These are phyloP conservation scores for Zygnema circumcarinatum DNA, from an alignment of 139 green algal species.

Conservation along the genomic window DNA sequence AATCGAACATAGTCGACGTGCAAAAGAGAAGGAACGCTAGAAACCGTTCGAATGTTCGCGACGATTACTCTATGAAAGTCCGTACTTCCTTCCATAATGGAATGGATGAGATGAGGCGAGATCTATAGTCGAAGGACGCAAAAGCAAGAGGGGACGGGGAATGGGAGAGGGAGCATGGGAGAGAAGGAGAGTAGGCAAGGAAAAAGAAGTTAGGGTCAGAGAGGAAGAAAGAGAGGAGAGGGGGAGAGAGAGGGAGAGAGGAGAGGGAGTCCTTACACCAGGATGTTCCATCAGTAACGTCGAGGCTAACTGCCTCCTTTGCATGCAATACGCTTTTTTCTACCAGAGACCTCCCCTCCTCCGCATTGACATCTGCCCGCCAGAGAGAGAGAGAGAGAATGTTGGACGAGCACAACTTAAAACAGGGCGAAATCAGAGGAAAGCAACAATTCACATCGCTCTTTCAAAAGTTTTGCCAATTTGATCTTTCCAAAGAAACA, in stretches of 20 bases:
- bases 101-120: neutral
- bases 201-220: neutral
- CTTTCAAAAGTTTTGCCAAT: too few relatives aligned
- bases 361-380: neutral
- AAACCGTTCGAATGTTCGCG: too few relatives aligned
- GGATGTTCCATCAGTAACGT: neutral
- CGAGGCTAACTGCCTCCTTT: neutral
- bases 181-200: neutral
- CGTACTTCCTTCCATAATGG: too few relatives aligned
- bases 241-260: neutral
- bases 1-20: too few relatives aligned
- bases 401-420: too few relatives aligned
- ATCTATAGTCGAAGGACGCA: neutral
- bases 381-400: conserved; percentile 1
- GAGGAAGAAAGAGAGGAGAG: neutral
- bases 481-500: too few relatives aligned
- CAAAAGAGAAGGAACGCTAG: too few relatives aligned
- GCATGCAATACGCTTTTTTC: neutral
- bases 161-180: neutral
- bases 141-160: neutral
- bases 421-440: too few relatives aligned
- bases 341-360: neutral
- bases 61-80: too few relatives aligned
- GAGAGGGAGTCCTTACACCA: neutral
- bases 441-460: too few relatives aligned